These are phyloP conservation scores for Neurospora sp. DNA, from an alignment of 2,329 filamentous ascomycete genomes.

Conservation along the genomic window DNA sequence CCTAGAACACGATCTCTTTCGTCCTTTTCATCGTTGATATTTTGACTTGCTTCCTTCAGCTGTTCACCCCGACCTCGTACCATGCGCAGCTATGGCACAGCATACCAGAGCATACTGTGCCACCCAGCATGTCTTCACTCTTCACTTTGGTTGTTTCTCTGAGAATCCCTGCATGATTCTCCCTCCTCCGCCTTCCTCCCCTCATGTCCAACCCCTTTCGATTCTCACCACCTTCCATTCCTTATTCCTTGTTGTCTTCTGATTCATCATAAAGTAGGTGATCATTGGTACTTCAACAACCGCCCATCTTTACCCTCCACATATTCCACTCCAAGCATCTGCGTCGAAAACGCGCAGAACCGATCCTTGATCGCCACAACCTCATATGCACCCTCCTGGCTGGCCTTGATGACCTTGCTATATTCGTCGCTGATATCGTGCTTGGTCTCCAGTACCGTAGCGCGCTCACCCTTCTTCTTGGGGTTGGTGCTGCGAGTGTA, in stretches of 20 bases:
- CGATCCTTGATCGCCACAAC: constrained; percentile 92
- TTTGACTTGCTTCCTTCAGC: background rate
- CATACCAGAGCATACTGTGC: background rate
- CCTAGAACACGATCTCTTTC: background rate
- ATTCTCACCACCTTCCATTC: background rate
- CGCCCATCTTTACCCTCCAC: constrained; percentile 12
- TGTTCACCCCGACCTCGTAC: background rate
- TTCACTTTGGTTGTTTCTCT: background rate
- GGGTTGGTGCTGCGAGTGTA: constrained; percentile 87
- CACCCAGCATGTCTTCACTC: background rate
- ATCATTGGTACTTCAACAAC: constrained; percentile 9
- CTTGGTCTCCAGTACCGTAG: constrained; percentile 77
- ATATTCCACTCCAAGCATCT: constrained; percentile 32
- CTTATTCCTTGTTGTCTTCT: background rate
- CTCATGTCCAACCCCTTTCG: background rate
- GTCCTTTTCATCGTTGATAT: background rate
- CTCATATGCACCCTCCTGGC: constrained; percentile 94
- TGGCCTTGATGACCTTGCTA: constrained; percentile 71
- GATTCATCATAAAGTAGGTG: background rate
- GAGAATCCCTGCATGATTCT: background rate
- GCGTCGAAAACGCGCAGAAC: constrained; percentile 79
- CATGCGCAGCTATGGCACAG: background rate
- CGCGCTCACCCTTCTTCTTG: constrained; percentile 65
- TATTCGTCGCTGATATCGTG: constrained; percentile 78
- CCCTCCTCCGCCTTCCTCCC: background rate